Evolutionary conservation across 2,329 filamentous ascomycete species (phyloP).

Genomic region (Calonectria pteridis): DNA sequence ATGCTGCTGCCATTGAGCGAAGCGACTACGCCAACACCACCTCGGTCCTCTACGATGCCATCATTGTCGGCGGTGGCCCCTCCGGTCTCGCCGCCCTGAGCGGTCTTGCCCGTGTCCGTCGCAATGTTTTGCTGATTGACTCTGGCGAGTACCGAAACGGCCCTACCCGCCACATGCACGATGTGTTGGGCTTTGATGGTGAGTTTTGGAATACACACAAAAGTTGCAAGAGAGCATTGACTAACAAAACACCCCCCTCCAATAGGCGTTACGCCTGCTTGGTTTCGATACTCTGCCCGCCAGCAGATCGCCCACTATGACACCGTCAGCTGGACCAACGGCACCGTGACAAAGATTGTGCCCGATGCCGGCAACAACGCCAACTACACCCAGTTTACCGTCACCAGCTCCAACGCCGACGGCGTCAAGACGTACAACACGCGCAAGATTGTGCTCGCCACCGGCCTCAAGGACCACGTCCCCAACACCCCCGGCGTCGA

Average conservation of each 20-base stretch:
- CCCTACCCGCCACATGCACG: conserved; percentile 70
- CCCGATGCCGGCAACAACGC: conserved; percentile 37
- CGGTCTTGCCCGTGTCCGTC: conserved; percentile 69
- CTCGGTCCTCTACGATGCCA: conserved; percentile 61
- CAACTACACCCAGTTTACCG: conserved; percentile 60
- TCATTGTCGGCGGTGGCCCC: conserved; percentile 70
- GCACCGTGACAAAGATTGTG: conserved; percentile 61
- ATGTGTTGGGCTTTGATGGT: conserved; percentile 72
- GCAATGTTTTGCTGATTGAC: conserved; percentile 68
- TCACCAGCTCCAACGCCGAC: conserved; percentile 46
- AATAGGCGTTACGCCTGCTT: conserved; percentile 66
- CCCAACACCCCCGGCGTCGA: conserved; percentile 66
- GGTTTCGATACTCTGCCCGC: conserved; percentile 67
- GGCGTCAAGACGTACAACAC: conserved; percentile 54
- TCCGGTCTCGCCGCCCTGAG: conserved; percentile 67
- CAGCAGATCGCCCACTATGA: conserved; percentile 64
- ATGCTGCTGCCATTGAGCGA: conserved; percentile 30
- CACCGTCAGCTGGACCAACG: conserved; percentile 63
- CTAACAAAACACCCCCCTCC: neutral
- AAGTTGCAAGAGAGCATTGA: neutral
- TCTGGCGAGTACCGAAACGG: conserved; percentile 70
- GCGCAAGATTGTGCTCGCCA: conserved; percentile 69
- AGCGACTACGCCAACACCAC: neutral
- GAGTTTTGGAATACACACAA: conserved; percentile 1
- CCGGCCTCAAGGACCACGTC: conserved; percentile 67